Base-by-base conservation (phyloP, 257 asterid species). In the Mitragyna speciosa region DNA sequence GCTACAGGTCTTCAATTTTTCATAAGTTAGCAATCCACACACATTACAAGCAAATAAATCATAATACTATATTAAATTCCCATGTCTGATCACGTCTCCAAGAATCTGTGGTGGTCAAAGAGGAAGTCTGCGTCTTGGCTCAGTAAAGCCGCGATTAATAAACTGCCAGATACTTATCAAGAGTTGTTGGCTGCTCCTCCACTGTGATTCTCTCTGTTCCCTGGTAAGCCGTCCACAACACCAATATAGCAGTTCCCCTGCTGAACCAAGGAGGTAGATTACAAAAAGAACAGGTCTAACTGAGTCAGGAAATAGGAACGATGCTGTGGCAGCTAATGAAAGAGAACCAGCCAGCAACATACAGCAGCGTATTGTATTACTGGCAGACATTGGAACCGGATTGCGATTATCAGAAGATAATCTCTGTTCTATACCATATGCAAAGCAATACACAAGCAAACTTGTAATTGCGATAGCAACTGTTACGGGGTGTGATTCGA, bases 251-350 rank as follows among this genome's bases (percentile, higher is more conserved):
- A 63, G 10, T n/a, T 52, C 78, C 1, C 67, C 33, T 10, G 68
- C 78, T 17, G 58, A n/a, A 6, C 24, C 3, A 4, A 54, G 30
- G 19, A 74, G 19, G 67, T n/a, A 54, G 16, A 74, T 5, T 14
- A 47, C 68, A 39, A 74, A 74, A 9, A 74, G 7, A 11, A 33
- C 4, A n/a, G 78, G 78, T 22, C 68, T 39, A 43, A 31, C 7
- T 17, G 30, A 74, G 0, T 31, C 78, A 20, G 78, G 68, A 30
- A 74, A 31, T 68, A 74, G 16, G 47, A 52, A 61, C 1, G 78
- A 52, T 1, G 68, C 78, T 2, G 66, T 73, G 66, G 77, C 48
- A 24, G 66, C 47, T 30, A 73, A 61, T n/a, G 77, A 51, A 30
- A 73, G 66, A 12, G 5, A 31, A 16, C 66, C 77, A 5, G 66